phyloP scores from a whole-genome alignment of 805 yeast genomes.

The Wickerhamomyces queroliae region DNA sequence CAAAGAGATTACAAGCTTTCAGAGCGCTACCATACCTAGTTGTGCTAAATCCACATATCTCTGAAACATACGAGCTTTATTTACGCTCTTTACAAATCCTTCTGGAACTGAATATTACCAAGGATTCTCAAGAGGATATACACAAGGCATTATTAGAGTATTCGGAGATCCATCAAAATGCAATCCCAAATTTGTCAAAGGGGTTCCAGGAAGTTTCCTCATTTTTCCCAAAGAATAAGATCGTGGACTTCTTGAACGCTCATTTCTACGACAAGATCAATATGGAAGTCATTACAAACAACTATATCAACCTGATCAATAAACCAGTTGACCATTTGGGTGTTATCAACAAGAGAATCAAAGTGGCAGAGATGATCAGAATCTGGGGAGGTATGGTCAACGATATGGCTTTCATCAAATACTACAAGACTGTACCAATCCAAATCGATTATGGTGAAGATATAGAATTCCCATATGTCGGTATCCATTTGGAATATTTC shows the following conservation, averaged over 20 bases:
- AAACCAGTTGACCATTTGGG: slow-evolving; percentile 49
- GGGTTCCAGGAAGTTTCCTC: slow-evolving; percentile 70
- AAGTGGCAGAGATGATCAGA: slow-evolving; percentile 56
- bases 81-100: slow-evolving; percentile 58
- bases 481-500: slow-evolving; percentile 83
- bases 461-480: slow-evolving; percentile 73
- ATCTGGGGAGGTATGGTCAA: slow-evolving; percentile 71
- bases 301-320: slow-evolving; percentile 62
- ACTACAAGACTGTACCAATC: slow-evolving; percentile 66
- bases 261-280: slow-evolving; percentile 83
- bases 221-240: slow-evolving; percentile 38
- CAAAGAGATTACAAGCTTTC: slow-evolving; percentile 65
- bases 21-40: slow-evolving; percentile 78
- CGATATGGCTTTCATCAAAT: slow-evolving; percentile 78
- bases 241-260: slow-evolving; percentile 59
- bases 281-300: slow-evolving; percentile 82
- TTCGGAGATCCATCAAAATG: slow-evolving; percentile 76
- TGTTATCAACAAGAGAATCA: slow-evolving; percentile 59
- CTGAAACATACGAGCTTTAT: slow-evolving; percentile 70
- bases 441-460: slow-evolving; percentile 51
- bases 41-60: slow-evolving; percentile 80
- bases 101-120: slow-evolving; percentile 36
- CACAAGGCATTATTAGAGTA: slow-evolving; percentile 49
- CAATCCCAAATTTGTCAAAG: slow-evolving; percentile 71
- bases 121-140: slow-evolving; percentile 46